Conservation (phyloP, 2,329 filamentous ascomycete genomes). For the Teratosphaeria pseudoeucalypti region DNA sequence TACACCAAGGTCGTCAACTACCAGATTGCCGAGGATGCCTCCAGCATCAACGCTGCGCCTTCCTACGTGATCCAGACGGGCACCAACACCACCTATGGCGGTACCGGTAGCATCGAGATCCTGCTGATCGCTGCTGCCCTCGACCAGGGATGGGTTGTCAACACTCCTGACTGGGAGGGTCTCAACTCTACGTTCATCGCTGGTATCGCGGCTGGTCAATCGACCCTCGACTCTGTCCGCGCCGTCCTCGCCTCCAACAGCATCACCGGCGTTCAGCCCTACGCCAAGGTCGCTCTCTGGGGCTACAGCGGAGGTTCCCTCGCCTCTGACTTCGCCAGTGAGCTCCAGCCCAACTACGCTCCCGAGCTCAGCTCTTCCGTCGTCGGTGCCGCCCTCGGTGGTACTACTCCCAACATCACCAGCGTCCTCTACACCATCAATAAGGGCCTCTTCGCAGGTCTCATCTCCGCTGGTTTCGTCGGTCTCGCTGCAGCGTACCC, state of each 20-base stretch:
- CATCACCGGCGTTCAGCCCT: constrained; percentile 2
- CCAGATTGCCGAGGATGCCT: constrained; percentile 21
- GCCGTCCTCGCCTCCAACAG: constrained; percentile 21
- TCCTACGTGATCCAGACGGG: constrained; percentile 20
- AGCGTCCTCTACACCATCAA: constrained; percentile 27
- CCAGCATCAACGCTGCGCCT: constrained; percentile 29
- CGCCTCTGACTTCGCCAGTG: constrained; percentile 40
- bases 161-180: background rate
- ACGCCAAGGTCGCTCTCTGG: constrained; percentile 32
- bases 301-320: constrained; percentile 46
- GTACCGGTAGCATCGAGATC: background rate
- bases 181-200: background rate
- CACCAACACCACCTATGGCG: background rate
- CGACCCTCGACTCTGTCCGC: constrained; percentile 18
- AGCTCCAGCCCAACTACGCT: constrained; percentile 41
- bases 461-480: constrained; percentile 22
- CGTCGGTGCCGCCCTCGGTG: constrained; percentile 38
- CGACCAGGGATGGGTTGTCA: background rate
- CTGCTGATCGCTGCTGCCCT: background rate
- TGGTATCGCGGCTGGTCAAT: background rate
- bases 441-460: constrained; percentile 10
- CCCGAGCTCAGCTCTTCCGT: constrained; percentile 36
- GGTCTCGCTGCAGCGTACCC: constrained; percentile 22
- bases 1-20: constrained; percentile 7
- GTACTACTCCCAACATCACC: constrained; percentile 32